These are phyloP conservation scores for Moesziomyces aphidis DNA, from an alignment of 1,284 basidiomycete genomes.

Conservation along the genomic window DNA sequence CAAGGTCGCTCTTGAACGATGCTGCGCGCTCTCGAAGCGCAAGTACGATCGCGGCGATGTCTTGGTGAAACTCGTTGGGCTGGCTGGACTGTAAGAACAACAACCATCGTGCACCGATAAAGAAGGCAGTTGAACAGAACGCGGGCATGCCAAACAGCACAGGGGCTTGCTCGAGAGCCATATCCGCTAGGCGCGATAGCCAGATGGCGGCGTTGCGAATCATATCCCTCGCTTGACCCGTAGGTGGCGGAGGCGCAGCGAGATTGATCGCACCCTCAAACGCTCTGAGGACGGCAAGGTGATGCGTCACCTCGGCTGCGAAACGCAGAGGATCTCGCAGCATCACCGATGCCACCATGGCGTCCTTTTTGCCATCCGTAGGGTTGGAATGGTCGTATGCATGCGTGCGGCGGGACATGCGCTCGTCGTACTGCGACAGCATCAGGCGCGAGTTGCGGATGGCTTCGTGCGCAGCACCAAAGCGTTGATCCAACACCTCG, in stretches of 20 bases:
- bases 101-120: constrained; percentile 28
- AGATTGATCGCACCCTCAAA: constrained; percentile 25
- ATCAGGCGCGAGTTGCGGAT: constrained; percentile 31
- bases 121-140: constrained; percentile 20
- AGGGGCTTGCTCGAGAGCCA: constrained; percentile 8
- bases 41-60: constrained; percentile 16
- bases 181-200: constrained; percentile 30
- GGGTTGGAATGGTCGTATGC: background rate
- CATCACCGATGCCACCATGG: constrained; percentile 4
- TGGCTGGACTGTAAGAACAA: constrained; percentile 18
- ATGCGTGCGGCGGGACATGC: constrained; percentile 1
- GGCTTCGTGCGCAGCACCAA: constrained; percentile 16
- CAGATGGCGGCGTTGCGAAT: constrained; percentile 28
- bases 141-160: constrained; percentile 18
- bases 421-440: constrained; percentile 35
- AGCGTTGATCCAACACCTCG: constrained; percentile 5
- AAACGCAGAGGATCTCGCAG: constrained; percentile 25
- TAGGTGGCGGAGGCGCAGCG: background rate
- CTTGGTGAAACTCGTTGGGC: constrained; percentile 11
- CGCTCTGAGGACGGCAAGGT: constrained; percentile 23
- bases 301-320: constrained; percentile 30
- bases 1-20: constrained; percentile 11
- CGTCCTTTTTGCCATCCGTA: constrained; percentile 4
- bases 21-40: constrained; percentile 12
- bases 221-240: constrained; percentile 12